Conservation (phyloP, 1,139 yeast species). For the Spathaspora sp. region DNA sequence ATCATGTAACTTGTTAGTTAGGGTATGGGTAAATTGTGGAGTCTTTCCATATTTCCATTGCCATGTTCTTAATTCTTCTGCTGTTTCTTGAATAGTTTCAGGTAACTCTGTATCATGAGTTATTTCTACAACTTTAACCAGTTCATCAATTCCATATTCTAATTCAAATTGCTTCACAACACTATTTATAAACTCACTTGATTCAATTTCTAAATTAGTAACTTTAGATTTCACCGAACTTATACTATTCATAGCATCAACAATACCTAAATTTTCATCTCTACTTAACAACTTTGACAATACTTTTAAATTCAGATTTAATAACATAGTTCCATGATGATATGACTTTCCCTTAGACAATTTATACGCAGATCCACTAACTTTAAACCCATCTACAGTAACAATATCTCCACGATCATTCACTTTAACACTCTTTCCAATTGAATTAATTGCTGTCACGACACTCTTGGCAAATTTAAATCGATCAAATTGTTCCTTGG, state of each 20-base stretch:
- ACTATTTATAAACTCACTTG: conserved; percentile 46
- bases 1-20: conserved; percentile 31
- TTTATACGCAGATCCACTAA: conserved; percentile 91
- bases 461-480: conserved; percentile 58
- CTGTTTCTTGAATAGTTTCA: conserved; percentile 40
- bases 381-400: conserved; percentile 48
- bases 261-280: conserved; percentile 43
- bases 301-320: conserved; percentile 59
- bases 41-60: conserved; percentile 73
- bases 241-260: conserved; percentile 61
- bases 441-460: conserved; percentile 47
- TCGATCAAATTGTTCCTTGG: conserved; percentile 66
- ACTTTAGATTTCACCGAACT: conserved; percentile 80
- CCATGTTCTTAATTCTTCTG: conserved; percentile 54
- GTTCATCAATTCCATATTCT: conserved; percentile 25
- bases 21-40: conserved; percentile 57
- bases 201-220: conserved; percentile 53
- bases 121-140: conserved; percentile 18
- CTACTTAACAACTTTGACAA: conserved; percentile 59
- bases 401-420: conserved; percentile 83
- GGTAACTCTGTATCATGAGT: conserved; percentile 42
- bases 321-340: conserved; percentile 96
- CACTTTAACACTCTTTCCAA: conserved; percentile 25
- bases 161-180: conserved; percentile 47
- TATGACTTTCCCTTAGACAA: conserved; percentile 79